These are phyloP conservation scores for Lichtheimia corymbifera DNA, from an alignment of 371 early-diverging fungal species.

Conservation along the genomic window DNA sequence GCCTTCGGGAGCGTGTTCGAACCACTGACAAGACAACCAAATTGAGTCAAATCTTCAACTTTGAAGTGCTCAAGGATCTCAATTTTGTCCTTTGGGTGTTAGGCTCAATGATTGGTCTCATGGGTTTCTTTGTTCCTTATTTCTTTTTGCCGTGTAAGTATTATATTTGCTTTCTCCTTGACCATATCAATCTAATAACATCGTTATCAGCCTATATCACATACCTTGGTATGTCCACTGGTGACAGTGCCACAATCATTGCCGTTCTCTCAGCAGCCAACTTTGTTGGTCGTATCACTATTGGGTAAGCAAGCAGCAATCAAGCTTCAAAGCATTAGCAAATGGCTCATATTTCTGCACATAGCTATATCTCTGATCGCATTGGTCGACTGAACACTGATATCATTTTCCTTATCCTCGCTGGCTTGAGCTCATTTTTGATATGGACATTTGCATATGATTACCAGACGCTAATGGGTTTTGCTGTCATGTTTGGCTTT, in stretches of 20 bases:
- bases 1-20: constrained; percentile 33
- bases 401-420: constrained; percentile 28
- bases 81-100: constrained; percentile 46
- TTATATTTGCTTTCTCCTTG: not conserved
- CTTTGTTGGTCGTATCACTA: constrained; percentile 59
- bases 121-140: constrained; percentile 65
- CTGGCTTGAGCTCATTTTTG: constrained; percentile 38
- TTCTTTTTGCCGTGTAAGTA: constrained; percentile 53
- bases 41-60: constrained; percentile 42
- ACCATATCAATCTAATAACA: not conserved
- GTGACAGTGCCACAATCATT: constrained; percentile 32
- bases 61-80: constrained; percentile 41
- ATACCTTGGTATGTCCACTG: constrained; percentile 26
- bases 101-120: constrained; percentile 43
- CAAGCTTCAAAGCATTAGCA: not conserved
- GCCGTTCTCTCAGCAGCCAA: constrained; percentile 52
- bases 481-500: constrained; percentile 41
- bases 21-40: constrained; percentile 24
- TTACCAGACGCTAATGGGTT: constrained; percentile 43
- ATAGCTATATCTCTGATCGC: constrained; percentile 33
- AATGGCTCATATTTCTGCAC: not conserved
- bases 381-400: constrained; percentile 50
- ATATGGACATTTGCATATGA: constrained; percentile 54
- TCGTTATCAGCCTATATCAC: constrained; percentile 28
- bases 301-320: constrained; percentile 22